Evolutionary conservation across 768 basidiomycete species (phyloP).

Genomic region (Paxillus ammoniavirescens): DNA sequence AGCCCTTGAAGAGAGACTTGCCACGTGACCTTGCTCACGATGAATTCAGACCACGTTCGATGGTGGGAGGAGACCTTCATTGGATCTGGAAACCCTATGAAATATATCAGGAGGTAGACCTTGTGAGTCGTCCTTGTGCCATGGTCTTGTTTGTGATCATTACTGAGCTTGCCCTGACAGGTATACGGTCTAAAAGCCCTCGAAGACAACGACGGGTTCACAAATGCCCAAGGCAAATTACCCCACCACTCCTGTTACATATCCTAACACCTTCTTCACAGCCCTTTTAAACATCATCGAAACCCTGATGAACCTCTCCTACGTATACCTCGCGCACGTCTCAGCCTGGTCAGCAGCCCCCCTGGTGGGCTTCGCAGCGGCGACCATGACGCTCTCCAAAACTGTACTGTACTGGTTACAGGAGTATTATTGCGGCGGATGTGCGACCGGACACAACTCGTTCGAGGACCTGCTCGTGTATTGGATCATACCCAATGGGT

Average conservation of each 20-base stretch:
- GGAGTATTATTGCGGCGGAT: conserved; percentile 76
- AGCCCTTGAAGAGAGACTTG: conserved; percentile 15
- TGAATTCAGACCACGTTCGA: conserved; percentile 71
- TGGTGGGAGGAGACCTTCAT: conserved; percentile 84
- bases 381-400: conserved; percentile 81
- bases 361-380: conserved; percentile 69
- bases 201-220: conserved; percentile 71
- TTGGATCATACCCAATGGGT: conserved; percentile 84
- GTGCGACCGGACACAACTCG: conserved; percentile 74
- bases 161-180: conserved; percentile 29
- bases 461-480: conserved; percentile 47
- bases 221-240: conserved; percentile 77
- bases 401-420: conserved; percentile 80
- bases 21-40: background rate
- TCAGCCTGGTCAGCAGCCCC: conserved; percentile 61
- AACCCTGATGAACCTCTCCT: conserved; percentile 67
- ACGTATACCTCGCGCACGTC: conserved; percentile 74
- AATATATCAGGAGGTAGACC: conserved; percentile 66
- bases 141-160: conserved; percentile 28
- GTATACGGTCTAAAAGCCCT: conserved; percentile 72
- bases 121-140: conserved; percentile 36
- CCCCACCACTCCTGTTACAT: background rate
- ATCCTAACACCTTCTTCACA: conserved; percentile 24
- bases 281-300: conserved; percentile 81
- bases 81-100: conserved; percentile 91